Conservation (phyloP, 345 rosid species). For the Syzygium aqueum region DNA sequence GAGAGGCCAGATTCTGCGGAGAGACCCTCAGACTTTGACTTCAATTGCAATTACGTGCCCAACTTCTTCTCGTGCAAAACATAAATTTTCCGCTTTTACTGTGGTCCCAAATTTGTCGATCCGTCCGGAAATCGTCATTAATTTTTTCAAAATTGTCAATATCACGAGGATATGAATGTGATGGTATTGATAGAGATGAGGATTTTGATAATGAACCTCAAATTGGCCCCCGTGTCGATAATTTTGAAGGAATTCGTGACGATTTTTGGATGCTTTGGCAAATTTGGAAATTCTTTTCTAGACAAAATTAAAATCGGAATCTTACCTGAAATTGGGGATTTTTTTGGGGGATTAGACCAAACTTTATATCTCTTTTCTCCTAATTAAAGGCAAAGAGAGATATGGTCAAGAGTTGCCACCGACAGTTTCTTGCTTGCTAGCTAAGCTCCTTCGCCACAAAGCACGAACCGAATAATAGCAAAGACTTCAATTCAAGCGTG, state of each 20-base stretch:
- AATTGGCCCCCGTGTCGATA: neutral
- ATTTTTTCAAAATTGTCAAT: no score
- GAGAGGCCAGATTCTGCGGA: rapidly evolving
- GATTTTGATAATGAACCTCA: neutral
- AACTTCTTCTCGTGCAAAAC: neutral
- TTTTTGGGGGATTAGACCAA: neutral
- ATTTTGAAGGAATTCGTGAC: neutral
- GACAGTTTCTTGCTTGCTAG: neutral
- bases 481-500: neutral
- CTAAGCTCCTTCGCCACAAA: neutral
- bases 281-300: neutral
- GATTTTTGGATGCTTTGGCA: neutral
- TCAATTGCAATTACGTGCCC: rapidly evolving
- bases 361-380: neutral
- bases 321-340: neutral
- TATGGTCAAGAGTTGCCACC: neutral
- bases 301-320: neutral
- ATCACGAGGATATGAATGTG: rapidly evolving
- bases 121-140: no score
- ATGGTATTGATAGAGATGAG: rapidly evolving
- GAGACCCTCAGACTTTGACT: rapidly evolving
- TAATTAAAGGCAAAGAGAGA: neutral
- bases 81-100: neutral
- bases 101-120: rapidly evolving
- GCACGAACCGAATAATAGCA: neutral